Base-by-base conservation (phyloP, 306 rosid genomes). In the Sesbania bispinosa region DNA sequence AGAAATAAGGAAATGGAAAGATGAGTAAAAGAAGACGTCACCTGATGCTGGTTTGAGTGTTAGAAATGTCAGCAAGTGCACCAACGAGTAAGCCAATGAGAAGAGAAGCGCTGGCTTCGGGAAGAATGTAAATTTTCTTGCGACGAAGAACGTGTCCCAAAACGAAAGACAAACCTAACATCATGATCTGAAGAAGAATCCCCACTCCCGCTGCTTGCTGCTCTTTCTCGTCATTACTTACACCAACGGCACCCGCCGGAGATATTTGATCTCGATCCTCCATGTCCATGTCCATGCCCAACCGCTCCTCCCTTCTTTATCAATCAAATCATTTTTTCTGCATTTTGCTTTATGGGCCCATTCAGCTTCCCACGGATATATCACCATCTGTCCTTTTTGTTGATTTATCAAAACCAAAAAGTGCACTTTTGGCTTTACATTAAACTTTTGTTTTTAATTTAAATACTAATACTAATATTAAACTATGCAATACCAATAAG, bases 181-280 rank as follows among this genome's bases (percentile, higher is more conserved):
- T 94, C 99, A 94, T 94, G 90, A 94, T 94, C 93, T 94, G 99
- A 20, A 94, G 97, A 59, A 94, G 99, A 61, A 94, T 91, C 74
- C 99, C 99, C 24, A 94, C 95, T 21, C 99, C 99, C 71, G 99
- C 99, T 18, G 99, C 99, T 76, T 94, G 99, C 71, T 94, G 99
- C 35, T 91, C 99, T 83, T 91, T 88, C 32, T 92, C 97, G 50
- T n/a, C n/a, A n/a, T n/a, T n/a, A n/a, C n/a, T n/a, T n/a, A n/a
- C n/a, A n/a, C n/a, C n/a, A n/a, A n/a, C n/a, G 97, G 91, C 60
- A 50, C 84, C 90, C 38, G 91, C 85, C 82, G 93, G 97, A 35
- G 96, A 93, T 67, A 93, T 90, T 14, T 67, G 89, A 11, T n/a
- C n/a, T n/a, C n/a, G n/a, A n/a, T 79, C 81, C 80, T 86, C 92